Percentiles rank a stretch among this genome's conserved stretches.
Evolutionary conservation across 2,329 filamentous ascomycete genomes (phyloP).

Genomic region (Aspergillus fischeri): DNA sequence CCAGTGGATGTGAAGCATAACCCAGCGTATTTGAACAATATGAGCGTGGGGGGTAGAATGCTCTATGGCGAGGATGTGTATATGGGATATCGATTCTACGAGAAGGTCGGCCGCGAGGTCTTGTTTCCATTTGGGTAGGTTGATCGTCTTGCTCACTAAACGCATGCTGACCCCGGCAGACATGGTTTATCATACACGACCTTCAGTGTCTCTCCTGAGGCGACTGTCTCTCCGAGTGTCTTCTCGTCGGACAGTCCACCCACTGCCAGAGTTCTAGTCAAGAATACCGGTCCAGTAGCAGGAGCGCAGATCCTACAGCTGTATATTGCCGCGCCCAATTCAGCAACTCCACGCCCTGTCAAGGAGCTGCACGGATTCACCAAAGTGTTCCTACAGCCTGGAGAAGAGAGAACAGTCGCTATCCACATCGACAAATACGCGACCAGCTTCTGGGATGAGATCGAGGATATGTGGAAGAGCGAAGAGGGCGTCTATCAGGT

Average conservation of each 20-base stretch:
- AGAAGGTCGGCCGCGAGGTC: slow-evolving; percentile 58
- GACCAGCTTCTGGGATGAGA: slow-evolving; percentile 42
- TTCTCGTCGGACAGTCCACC: slow-evolving; percentile 44
- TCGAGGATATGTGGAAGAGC: slow-evolving; percentile 36
- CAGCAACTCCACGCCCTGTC: slow-evolving; percentile 31
- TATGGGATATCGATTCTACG: slow-evolving; percentile 75
- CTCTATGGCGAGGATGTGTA: slow-evolving; percentile 76
- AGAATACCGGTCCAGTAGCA: slow-evolving; percentile 49
- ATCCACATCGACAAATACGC: slow-evolving; percentile 33
- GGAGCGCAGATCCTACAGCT: slow-evolving; percentile 53
- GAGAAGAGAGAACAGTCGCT: slow-evolving; percentile 29
- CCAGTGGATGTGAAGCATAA: slow-evolving; percentile 63
- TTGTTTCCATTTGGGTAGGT: slow-evolving; percentile 64
- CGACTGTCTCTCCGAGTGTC: slow-evolving; percentile 13
- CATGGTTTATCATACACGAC: slow-evolving; percentile 72
- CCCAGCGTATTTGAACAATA: slow-evolving; percentile 69
- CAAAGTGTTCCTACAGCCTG: slow-evolving; percentile 39
- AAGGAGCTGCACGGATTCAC: slow-evolving; percentile 46
- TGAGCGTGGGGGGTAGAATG: slow-evolving; percentile 63
- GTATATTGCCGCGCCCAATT: slow-evolving; percentile 27
- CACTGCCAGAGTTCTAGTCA: slow-evolving; percentile 41
- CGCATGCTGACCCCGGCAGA: slow-evolving; percentile 26
- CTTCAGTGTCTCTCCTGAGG: slow-evolving; percentile 52
- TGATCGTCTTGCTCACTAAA: background rate
- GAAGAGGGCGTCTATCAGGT: slow-evolving; percentile 37